Evolutionary conservation across 371 early-diverging fungal species (phyloP), one percentile per base, ranked within the genome.

Genomic region (Chytridium lagenaria): DNA sequence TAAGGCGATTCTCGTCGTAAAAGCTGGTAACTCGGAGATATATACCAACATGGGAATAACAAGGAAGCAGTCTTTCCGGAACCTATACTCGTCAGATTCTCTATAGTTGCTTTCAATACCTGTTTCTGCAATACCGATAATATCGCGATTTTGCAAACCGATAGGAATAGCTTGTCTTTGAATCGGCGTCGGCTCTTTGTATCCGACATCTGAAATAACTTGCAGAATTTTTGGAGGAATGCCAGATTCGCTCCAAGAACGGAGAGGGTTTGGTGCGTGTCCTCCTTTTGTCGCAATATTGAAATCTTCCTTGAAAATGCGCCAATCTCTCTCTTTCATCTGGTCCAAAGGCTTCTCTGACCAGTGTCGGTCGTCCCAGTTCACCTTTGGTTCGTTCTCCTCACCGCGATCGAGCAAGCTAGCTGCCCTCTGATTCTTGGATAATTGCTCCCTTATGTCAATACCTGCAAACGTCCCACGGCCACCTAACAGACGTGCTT

Each of bases 51-150:
- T 91, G 0, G 99, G 99, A 57, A 99, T 94, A 57, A 99, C 85
- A 81, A 99, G 0, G 97, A 91, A 0, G 96, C 96, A 0, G 99
- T 99, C 85, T 99, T 99, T 78, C 99, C 99, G 55, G 91, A 91
- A 49, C 80, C 69, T 69, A 44, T 44, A 44, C n/a, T 22, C 1
- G 52, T 67, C 2, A 67, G 19, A 28, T 39, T 23, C 7, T 22
- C 51, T 19, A 73, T 15, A 73, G 36, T 19, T 76, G 85, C 49
- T 68, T 10, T 12, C 23, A 38, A n/a, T 68, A 78, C 98, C 99
- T 22, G 99, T 99, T 79, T 98, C 93, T 30, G 99, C 99, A 74
- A 99, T 91, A 70, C 98, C 99, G 65, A 99, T 96, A 52, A 99
- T 88, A 80, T 98, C 98, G 66, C 98, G 88, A 78, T 92, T 92